Evolutionary conservation across 2,329 filamentous ascomycete genomes (phyloP).

Genomic region (Amauroascus niger): DNA sequence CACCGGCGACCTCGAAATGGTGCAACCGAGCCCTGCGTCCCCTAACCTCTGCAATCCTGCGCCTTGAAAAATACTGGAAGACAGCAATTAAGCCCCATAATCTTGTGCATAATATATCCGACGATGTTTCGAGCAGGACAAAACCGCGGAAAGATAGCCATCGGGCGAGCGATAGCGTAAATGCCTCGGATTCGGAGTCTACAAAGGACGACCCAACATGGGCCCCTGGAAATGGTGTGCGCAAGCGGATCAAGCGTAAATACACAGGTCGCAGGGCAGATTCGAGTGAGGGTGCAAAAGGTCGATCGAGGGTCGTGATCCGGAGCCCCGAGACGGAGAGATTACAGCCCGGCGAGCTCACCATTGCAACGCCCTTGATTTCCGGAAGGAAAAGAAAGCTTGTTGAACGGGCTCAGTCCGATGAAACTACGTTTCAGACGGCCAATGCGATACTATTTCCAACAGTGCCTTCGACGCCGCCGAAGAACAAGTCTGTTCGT

Average conservation of each 20-base stretch:
- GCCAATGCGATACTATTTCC: neutral
- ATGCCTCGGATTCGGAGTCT: constrained; percentile 26
- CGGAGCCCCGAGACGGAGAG: constrained; percentile 30
- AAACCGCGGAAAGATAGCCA: neutral
- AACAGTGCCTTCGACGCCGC: neutral
- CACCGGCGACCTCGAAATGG: constrained; percentile 35
- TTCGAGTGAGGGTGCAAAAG: constrained; percentile 16
- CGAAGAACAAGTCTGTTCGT: neutral
- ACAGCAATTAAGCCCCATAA: constrained; percentile 20
- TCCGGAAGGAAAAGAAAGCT: constrained; percentile 23
- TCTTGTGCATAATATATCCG: constrained; percentile 18
- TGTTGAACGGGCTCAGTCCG: neutral
- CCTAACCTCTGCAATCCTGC: constrained; percentile 32
- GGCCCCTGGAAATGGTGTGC: constrained; percentile 29
- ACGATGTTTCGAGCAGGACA: constrained; percentile 9
- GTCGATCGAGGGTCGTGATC: constrained; percentile 23
- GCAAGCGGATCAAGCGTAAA: constrained; percentile 30
- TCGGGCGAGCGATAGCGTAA: neutral
- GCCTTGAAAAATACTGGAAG: constrained; percentile 35
- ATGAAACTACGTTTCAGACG: neutral
- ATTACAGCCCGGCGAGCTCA: constrained; percentile 33
- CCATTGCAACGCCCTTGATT: constrained; percentile 36
- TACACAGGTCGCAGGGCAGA: constrained; percentile 29
- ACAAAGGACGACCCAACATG: constrained; percentile 33
- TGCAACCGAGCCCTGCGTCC: constrained; percentile 37